Base-by-base conservation (phyloP, 352 stramenopile genomes). In the Pythium volutum region DNA sequence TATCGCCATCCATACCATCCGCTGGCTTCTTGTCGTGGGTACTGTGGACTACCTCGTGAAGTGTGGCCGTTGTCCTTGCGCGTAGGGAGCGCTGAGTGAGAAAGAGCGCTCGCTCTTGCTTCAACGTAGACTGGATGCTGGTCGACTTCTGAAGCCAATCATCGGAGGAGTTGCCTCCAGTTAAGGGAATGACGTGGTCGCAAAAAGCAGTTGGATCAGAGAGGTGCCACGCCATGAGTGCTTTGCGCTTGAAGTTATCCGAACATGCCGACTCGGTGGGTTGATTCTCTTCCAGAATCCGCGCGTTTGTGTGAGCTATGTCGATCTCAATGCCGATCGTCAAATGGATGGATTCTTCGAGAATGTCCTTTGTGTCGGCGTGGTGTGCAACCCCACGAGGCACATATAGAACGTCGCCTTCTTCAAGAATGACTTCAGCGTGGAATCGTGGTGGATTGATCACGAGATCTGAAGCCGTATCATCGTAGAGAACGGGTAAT, bases 261-360 rank as follows among this genome's bases (percentile, higher is more conserved):
- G 39, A 48, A 2, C 14, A 46, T 1, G 11, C 18, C 15, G 36
- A 14, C 6, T 41, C n/a, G 22, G n/a, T 38, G 11, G 33, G 5
- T 22, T 38, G 22, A 1, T 59, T 33, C 43, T 58, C 38, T 20
- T 53, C 43, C 4, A 51, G 1, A 12, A 70, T 22, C 14, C 54
- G 39, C n/a, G 43, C 25, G 23, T 66, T 68, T 5, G 70, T 68
- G 16, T 67, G 53, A 2, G 47, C 29, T 22, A 43, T 27, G 12
- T 77, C 70, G n/a, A 77, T 58, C 20, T 77, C 70, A 8, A 77
- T 53, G 39, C 70, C 67, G n/a, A 77, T 62, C 2, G 70, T 77
- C 22, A 77, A 22, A 41, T 77, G 70, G 25, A 75, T 61, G n/a
- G 70, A 75, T 48, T 65, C 62, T 14, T 73, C 59, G 10, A 49